Conservation (phyloP, 441 rosid genomes). For the Codiaeum variegatum region DNA sequence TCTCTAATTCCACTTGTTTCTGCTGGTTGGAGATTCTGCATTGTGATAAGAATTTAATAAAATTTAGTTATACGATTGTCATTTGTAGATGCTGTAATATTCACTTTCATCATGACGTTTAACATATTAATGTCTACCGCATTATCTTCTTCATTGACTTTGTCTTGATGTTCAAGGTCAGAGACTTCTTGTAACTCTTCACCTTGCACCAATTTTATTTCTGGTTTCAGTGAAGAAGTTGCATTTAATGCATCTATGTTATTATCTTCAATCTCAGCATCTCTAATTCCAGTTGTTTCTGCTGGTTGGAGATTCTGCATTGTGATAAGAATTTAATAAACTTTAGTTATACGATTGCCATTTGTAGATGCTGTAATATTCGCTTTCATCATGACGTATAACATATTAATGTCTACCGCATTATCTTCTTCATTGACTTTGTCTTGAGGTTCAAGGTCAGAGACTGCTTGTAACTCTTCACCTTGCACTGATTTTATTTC, state of each 20-base stretch:
- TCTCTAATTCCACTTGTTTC: slow-evolving; percentile 24
- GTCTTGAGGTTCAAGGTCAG: slow-evolving; percentile 26
- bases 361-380: neutral
- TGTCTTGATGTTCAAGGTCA: slow-evolving; percentile 25
- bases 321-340: neutral
- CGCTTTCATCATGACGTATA: neutral
- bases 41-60: neutral
- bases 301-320: slow-evolving; percentile 10
- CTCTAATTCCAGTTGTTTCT: slow-evolving; percentile 23
- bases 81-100: neutral
- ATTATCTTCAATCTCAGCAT: slow-evolving; percentile 13
- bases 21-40: slow-evolving; percentile 8
- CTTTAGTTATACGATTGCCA: neutral
- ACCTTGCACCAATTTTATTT: slow-evolving; percentile 12
- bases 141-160: slow-evolving; percentile 17
- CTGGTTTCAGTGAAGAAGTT: slow-evolving; percentile 16
- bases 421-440: slow-evolving; percentile 20
- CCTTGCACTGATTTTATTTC: slow-evolving; percentile 16
- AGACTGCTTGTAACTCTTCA: slow-evolving; percentile 11
- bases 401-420: neutral
- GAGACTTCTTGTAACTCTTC: slow-evolving; percentile 15
- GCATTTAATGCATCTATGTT: slow-evolving; percentile 17
- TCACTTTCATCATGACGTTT: neutral
- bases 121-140: neutral
- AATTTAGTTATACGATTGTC: neutral